Percentiles rank a stretch among this genome's conserved stretches.
phyloP scores from a whole-genome alignment of 164 flowering plant genomes.

The Aristolochia californica region DNA sequence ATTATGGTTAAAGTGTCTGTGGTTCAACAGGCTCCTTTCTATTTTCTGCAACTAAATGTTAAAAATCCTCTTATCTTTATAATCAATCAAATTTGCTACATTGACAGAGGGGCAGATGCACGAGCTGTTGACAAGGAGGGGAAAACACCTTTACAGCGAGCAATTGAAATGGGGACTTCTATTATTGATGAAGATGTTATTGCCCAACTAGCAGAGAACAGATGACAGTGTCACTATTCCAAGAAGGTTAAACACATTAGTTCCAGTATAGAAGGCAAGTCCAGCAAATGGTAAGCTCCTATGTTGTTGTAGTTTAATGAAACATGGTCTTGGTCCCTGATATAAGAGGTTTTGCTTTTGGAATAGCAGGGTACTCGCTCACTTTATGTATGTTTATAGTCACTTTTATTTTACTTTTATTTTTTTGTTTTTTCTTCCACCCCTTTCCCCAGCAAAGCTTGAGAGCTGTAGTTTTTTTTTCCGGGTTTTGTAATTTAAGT shows the following conservation, averaged over 20 bases:
- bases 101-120: slow-evolving; percentile 29
- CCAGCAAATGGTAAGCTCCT: slow-evolving; percentile 10
- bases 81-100: background rate
- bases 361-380: too few species aligned
- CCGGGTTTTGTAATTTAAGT: slow-evolving; percentile 14
- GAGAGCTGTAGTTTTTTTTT: slow-evolving; percentile 9
- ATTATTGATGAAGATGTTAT: slow-evolving; percentile 58
- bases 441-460: slow-evolving; percentile 1
- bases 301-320: slow-evolving; percentile 2
- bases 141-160: slow-evolving; percentile 40
- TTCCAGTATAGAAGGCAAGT: background rate
- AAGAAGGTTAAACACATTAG: background rate
- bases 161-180: slow-evolving; percentile 27
- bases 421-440: slow-evolving; percentile 4
- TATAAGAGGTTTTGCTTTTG: background rate
- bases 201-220: slow-evolving; percentile 40
- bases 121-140: slow-evolving; percentile 45
- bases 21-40: too few species aligned
- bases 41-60: too few species aligned
- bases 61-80: too few species aligned
- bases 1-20: too few species aligned
- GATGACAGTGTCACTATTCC: slow-evolving; percentile 18
- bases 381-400: too few species aligned
- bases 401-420: background rate
- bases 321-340: background rate